A percentile compares a stretch with the other conserved stretches of the same genome.
Conservation (phyloP, 2,329 filamentous ascomycete species). For the Clonostachys byssicola region DNA sequence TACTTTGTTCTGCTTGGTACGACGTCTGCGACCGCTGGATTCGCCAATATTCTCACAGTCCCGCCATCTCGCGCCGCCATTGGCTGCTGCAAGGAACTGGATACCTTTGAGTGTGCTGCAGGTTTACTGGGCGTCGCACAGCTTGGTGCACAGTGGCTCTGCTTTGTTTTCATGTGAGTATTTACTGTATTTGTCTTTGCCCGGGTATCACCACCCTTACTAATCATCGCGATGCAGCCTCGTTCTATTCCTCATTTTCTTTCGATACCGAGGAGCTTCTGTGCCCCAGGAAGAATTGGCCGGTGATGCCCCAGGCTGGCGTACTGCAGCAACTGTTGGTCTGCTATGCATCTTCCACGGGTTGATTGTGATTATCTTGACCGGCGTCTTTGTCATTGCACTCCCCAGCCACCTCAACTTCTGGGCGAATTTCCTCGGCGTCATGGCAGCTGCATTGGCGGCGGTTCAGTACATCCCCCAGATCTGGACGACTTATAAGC, state of each 20-base stretch:
- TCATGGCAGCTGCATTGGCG: slow-evolving; percentile 74
- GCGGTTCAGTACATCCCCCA: slow-evolving; percentile 92
- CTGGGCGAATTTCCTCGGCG: slow-evolving; percentile 84
- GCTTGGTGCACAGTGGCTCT: slow-evolving; percentile 86
- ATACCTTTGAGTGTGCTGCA: slow-evolving; percentile 76
- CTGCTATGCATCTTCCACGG: slow-evolving; percentile 71
- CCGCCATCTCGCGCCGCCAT: slow-evolving; percentile 81
- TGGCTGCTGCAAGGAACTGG: slow-evolving; percentile 79
- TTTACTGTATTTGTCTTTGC: neutral
- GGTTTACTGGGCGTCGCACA: slow-evolving; percentile 86
- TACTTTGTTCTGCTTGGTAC: slow-evolving; percentile 94
- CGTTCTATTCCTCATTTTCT: slow-evolving; percentile 91
- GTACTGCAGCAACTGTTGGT: slow-evolving; percentile 74
- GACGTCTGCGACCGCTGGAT: slow-evolving; percentile 81
- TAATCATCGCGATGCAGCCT: slow-evolving; percentile 53
- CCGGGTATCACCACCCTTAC: neutral
- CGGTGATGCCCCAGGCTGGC: slow-evolving; percentile 61
- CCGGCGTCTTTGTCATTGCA: slow-evolving; percentile 61
- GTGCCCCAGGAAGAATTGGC: slow-evolving; percentile 43
- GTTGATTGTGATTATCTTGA: slow-evolving; percentile 64
- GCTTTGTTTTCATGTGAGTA: slow-evolving; percentile 85
- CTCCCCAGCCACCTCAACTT: slow-evolving; percentile 59
- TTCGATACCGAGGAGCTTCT: slow-evolving; percentile 60
- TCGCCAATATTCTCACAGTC: slow-evolving; percentile 88
- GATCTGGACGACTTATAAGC: slow-evolving; percentile 83